phyloP scores from a whole-genome alignment of 208 protist genomes.

The Tetramitus jugosus region DNA sequence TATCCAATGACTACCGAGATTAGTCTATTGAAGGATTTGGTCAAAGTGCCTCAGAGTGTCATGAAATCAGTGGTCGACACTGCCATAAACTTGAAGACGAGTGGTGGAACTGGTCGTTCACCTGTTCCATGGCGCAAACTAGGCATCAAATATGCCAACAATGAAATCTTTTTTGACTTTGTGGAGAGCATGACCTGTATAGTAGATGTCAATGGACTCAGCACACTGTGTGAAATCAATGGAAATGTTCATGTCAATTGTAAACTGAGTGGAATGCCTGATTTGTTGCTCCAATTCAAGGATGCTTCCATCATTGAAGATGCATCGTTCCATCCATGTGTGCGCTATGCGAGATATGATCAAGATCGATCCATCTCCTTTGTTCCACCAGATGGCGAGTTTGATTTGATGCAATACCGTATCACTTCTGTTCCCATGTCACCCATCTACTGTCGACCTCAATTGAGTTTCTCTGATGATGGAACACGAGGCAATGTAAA shows the following conservation, averaged over 20 bases:
- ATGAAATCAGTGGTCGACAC: slow-evolving; percentile 63
- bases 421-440: not conserved
- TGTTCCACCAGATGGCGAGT: slow-evolving; percentile 73
- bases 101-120: not conserved
- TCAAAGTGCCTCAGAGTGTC: slow-evolving; percentile 62
- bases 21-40: slow-evolving; percentile 66
- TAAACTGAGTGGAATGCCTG: slow-evolving; percentile 71
- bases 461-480: slow-evolving; percentile 2
- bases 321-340: slow-evolving; percentile 72
- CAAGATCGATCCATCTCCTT: slow-evolving; percentile 62
- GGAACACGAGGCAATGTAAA: not conserved
- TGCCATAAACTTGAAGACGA: slow-evolving; percentile 12
- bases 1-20: slow-evolving; percentile 75
- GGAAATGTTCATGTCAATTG: slow-evolving; percentile 55
- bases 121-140: slow-evolving; percentile 65
- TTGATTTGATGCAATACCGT: slow-evolving; percentile 69
- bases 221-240: not conserved
- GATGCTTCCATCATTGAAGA: slow-evolving; percentile 61
- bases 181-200: slow-evolving; percentile 69
- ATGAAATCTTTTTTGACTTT: slow-evolving; percentile 83
- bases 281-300: slow-evolving; percentile 59
- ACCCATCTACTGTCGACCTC: slow-evolving; percentile 19
- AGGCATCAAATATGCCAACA: slow-evolving; percentile 55
- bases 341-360: slow-evolving; percentile 56
- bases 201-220: slow-evolving; percentile 40